These are phyloP conservation scores for Zanthoxylum bungeanum DNA, from an alignment of 345 rosid species.

Conservation along the genomic window DNA sequence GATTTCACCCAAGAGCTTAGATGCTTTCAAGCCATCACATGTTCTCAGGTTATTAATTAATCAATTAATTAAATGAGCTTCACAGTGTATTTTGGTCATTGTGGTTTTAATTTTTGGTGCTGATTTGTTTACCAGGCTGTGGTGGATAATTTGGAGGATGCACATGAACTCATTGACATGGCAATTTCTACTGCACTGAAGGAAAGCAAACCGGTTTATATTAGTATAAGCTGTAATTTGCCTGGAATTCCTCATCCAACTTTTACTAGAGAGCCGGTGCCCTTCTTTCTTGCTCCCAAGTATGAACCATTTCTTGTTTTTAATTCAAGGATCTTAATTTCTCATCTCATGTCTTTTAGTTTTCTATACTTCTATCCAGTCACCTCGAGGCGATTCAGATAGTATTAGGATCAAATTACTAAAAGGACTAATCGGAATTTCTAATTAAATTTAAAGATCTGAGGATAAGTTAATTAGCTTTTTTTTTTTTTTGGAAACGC, in stretches of 20 bases:
- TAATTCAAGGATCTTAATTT: background rate
- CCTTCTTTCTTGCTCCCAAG: constrained; percentile 57
- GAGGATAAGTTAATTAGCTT: no score
- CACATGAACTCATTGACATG: constrained; percentile 60
- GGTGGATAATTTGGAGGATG: constrained; percentile 72
- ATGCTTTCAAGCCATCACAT: constrained; percentile 62
- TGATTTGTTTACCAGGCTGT: constrained; percentile 42
- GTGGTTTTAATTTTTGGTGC: constrained; percentile 1
- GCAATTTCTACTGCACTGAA: constrained; percentile 74
- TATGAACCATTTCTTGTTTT: constrained; percentile 24
- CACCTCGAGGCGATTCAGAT: background rate
- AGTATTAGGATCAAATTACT: background rate
- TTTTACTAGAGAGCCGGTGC: constrained; percentile 59
- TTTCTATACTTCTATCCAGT: background rate
- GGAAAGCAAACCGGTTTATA: constrained; percentile 70
- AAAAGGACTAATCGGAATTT: background rate
- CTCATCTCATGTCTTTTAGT: background rate
- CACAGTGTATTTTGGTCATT: no score
- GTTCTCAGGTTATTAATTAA: constrained; percentile 41
- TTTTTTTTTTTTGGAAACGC: no score
- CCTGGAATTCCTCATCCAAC: constrained; percentile 65
- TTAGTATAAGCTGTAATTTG: constrained; percentile 67
- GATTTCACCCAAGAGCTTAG: constrained; percentile 66
- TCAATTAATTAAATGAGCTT: background rate
- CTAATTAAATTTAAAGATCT: background rate